Percentiles rank a stretch among this genome's conserved stretches.
phyloP scores from a whole-genome alignment of 768 basidiomycete species.

The Trametes gibbosa region DNA sequence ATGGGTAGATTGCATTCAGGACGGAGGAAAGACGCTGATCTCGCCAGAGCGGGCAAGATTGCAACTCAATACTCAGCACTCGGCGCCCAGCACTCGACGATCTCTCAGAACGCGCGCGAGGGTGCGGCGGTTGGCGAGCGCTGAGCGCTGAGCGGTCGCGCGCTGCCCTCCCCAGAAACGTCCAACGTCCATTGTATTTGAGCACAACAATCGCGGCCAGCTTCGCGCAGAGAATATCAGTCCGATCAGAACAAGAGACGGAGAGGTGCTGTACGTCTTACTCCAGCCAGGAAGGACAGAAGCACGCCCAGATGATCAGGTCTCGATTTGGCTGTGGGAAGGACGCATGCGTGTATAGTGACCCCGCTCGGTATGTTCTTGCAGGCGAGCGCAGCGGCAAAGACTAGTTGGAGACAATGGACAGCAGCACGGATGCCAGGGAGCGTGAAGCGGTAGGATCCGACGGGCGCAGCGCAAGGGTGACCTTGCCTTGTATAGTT shows the following conservation, averaged over 20 bases:
- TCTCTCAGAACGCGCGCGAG: not conserved
- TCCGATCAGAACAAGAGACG: not conserved
- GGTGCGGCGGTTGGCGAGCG: not conserved
- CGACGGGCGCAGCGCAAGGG: not conserved
- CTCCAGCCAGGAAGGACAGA: not conserved
- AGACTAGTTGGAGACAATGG: not conserved
- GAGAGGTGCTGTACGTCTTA: not conserved
- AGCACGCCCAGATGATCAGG: constrained; percentile 7
- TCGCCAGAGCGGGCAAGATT: constrained; percentile 4
- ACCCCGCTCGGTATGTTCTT: too few relatives aligned
- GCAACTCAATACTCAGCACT: too few relatives aligned
- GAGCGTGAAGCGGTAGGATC: too few relatives aligned
- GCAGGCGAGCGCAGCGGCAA: too few relatives aligned
- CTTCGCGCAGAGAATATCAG: not conserved
- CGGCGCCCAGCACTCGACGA: not conserved
- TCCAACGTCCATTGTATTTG: constrained; percentile 7
- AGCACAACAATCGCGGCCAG: not conserved
- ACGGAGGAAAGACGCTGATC: constrained; percentile 10
- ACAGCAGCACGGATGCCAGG: too few relatives aligned
- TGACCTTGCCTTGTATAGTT: constrained; percentile 1
- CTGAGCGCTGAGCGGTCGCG: not conserved
- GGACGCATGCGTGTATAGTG: too few relatives aligned
- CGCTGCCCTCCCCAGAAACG: constrained; percentile 2
- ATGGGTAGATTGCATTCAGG: constrained; percentile 14
- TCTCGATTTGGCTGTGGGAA: not conserved